Evolutionary conservation across 2,329 filamentous ascomycete genomes (phyloP).

Genomic region (Dactylellina parvicollis): DNA sequence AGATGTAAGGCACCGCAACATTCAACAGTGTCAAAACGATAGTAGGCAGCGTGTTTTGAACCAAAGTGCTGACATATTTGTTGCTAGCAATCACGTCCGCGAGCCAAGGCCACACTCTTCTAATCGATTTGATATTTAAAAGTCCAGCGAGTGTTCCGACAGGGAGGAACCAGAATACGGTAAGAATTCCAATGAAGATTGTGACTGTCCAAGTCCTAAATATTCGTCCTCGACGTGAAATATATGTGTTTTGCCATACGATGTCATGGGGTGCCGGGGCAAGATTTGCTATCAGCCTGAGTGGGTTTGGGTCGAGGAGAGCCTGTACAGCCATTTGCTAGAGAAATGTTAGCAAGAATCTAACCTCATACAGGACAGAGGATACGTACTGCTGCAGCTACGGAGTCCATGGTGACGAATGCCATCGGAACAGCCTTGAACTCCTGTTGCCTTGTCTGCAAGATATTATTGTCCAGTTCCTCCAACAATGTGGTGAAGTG

Average conservation of each 20-base stretch:
- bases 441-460: constrained; percentile 74
- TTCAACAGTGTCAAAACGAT: constrained; percentile 86
- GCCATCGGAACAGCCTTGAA: constrained; percentile 84
- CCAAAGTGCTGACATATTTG: constrained; percentile 75
- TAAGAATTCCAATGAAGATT: constrained; percentile 80
- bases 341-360: constrained; percentile 5
- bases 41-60: constrained; percentile 89
- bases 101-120: constrained; percentile 75
- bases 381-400: constrained; percentile 72
- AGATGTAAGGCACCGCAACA: constrained; percentile 88
- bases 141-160: constrained; percentile 81
- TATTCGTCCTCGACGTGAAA: constrained; percentile 77
- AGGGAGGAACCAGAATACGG: constrained; percentile 86
- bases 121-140: constrained; percentile 82
- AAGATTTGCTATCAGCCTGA: constrained; percentile 82
- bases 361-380: not conserved
- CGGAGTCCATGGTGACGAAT: constrained; percentile 97
- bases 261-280: constrained; percentile 90
- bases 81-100: constrained; percentile 75
- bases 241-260: constrained; percentile 94
- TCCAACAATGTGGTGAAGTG: constrained; percentile 90
- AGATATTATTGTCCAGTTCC: constrained; percentile 78
- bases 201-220: constrained; percentile 85
- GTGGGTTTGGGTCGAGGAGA: constrained; percentile 87
- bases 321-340: constrained; percentile 95